Evolutionary conservation across 768 basidiomycete genomes (phyloP).

Genomic region (Gelatoporia subvermispora): DNA sequence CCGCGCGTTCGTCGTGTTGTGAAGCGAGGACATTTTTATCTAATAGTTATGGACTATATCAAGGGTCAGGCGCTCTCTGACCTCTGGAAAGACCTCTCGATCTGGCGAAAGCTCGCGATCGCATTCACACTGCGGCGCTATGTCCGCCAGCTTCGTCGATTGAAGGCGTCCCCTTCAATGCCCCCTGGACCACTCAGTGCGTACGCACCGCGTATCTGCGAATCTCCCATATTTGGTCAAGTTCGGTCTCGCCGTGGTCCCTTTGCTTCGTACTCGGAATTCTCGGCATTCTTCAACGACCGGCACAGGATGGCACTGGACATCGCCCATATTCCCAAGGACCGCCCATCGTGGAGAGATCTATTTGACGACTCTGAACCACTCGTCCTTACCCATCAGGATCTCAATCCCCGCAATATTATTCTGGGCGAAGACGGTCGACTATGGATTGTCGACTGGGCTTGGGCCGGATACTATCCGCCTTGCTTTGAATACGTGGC

Average conservation of each 20-base stretch:
- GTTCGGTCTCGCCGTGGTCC: no score
- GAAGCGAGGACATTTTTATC: no score
- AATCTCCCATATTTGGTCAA: no score
- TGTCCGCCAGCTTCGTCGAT: slow-evolving; percentile 18
- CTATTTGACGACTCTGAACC: slow-evolving; percentile 8
- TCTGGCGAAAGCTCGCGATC: slow-evolving; percentile 11
- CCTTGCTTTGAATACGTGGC: slow-evolving; percentile 5
- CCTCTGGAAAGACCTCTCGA: slow-evolving; percentile 16
- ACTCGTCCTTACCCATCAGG: slow-evolving; percentile 6
- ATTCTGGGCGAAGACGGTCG: neutral
- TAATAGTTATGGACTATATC: slow-evolving; percentile 23
- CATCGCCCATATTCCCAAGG: no score
- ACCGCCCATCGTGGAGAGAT: no score
- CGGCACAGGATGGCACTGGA: slow-evolving; percentile 6
- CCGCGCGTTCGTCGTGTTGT: neutral
- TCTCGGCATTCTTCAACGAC: slow-evolving; percentile 20
- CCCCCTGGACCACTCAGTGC: slow-evolving; percentile 16
- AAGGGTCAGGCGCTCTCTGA: slow-evolving; percentile 13
- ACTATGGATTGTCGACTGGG: slow-evolving; percentile 13
- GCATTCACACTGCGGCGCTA: slow-evolving; percentile 19
- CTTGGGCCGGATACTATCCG: slow-evolving; percentile 7
- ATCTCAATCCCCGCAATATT: neutral
- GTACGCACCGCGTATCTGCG: no score
- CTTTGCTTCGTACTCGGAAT: slow-evolving; percentile 23
- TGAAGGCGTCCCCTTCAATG: slow-evolving; percentile 1